Conservation (phyloP, 1,284 basidiomycete species). For the Apiotrichum veenhuisii region DNA sequence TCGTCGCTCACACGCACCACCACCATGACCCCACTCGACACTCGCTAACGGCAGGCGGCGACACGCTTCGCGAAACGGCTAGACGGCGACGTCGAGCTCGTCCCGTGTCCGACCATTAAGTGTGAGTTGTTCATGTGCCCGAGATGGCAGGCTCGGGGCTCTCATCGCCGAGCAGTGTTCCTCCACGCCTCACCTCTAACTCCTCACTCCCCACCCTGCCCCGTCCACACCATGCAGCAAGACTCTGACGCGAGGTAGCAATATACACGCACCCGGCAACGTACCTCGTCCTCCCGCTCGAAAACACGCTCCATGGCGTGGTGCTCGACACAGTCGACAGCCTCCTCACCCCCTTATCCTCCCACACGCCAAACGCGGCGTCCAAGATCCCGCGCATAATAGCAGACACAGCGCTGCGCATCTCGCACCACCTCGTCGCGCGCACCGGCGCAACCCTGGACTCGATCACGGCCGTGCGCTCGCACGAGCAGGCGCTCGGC, state of each 20-base stretch:
- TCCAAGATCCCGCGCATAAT: conserved; percentile 4
- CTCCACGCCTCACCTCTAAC: no score
- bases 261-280: conserved; percentile 25
- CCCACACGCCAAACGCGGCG: not conserved
- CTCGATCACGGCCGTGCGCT: conserved; percentile 39
- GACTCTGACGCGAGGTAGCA: no score
- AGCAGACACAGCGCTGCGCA: conserved; percentile 26
- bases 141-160: no score
- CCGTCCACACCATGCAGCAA: no score
- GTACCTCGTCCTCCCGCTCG: conserved; percentile 44
- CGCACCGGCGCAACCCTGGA: conserved; percentile 27
- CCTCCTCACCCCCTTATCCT: conserved; percentile 17
- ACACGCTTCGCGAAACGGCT: conserved; percentile 17
- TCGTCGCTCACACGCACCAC: not conserved
- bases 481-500: conserved; percentile 50
- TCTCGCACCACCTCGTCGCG: conserved; percentile 45
- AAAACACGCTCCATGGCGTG: conserved; percentile 48
- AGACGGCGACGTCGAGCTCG: conserved; percentile 14
- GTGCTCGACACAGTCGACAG: conserved; percentile 47
- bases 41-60: conserved; percentile 17
- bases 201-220: no score
- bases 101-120: conserved; percentile 35
- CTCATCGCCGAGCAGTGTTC: no score
- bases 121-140: no score
- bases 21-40: not conserved